Evolutionary conservation across 768 basidiomycete genomes (phyloP).

Genomic region (Auricularia heimuer): DNA sequence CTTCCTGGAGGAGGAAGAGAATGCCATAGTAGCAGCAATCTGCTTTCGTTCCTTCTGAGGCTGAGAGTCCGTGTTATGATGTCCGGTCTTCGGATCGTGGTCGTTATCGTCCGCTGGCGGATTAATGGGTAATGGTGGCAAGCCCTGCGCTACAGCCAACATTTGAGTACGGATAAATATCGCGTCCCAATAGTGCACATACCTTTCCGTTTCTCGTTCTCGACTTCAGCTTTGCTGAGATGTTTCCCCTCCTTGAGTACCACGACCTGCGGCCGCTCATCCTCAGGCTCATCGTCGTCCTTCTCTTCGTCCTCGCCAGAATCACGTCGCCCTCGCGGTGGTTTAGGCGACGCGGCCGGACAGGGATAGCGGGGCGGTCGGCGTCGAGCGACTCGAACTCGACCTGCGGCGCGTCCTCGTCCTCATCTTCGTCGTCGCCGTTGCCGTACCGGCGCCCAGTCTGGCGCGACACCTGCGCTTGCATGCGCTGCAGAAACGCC

Average conservation of each 20-base stretch:
- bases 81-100: background rate
- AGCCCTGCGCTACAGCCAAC: background rate
- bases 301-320: slow-evolving; percentile 51
- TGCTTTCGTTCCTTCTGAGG: background rate
- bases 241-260: slow-evolving; percentile 86
- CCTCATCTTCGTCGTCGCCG: slow-evolving; percentile 25
- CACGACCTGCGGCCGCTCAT: slow-evolving; percentile 83
- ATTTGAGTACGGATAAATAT: background rate
- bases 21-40: background rate
- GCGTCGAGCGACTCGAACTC: slow-evolving; percentile 5
- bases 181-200: slow-evolving; percentile 8
- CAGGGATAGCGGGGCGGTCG: slow-evolving; percentile 5
- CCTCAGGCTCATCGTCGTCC: slow-evolving; percentile 58
- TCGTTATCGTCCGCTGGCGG: background rate
- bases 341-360: background rate
- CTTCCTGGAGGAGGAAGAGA: background rate
- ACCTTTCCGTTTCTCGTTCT: slow-evolving; percentile 71
- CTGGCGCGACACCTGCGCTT: slow-evolving; percentile 40
- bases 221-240: slow-evolving; percentile 64
- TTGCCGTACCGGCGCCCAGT: slow-evolving; percentile 25
- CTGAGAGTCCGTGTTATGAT: background rate
- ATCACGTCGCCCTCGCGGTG: background rate
- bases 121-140: background rate
- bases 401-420: slow-evolving; percentile 7
- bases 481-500: slow-evolving; percentile 54